Evolutionary conservation across 2,329 filamentous ascomycete genomes (phyloP), one percentile per base, ranked within the genome.

Genomic region (Botrytis medusae): DNA sequence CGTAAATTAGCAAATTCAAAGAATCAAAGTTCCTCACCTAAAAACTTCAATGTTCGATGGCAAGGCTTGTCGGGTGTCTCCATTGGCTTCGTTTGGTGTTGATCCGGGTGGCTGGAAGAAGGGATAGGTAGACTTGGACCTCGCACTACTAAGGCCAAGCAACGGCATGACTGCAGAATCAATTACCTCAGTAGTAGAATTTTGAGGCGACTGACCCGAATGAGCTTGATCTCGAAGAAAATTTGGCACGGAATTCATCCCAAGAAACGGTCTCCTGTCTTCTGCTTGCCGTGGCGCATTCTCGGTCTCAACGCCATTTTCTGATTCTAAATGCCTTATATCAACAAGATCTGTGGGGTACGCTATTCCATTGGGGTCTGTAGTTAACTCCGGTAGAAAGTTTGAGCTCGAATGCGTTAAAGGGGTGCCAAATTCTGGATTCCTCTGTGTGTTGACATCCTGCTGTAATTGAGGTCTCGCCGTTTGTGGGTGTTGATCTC

Each of bases 41-140:
- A 40, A 62, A 62, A 40, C 60, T 34, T 62, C 60, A 62, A 62
- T 62, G 22, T 42, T 62, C 18, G 60, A 62, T 62, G 60, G 60
- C 40, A 62, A 34, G 16, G 60, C 60, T 62, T 62, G 60, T 20
- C 9, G 60, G 37, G 40, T 62, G 40, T 62, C 18, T 62, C 34
- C 18, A 40, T 18, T 25, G 25, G 60, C 37, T 40, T 40, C 34
- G 29, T 59, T 59, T 62, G 60, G 20, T 62, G 34, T 40, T 62
- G 60, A 22, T 62, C 60, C 60, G 25, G 60, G 22, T 62, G 60
- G 34, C 37, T 62, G 34, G 37, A 40, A 40, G 18, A 62, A 62
- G 9, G 60, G 60, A 25, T 62, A 62, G 40, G 60, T 62, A 25
- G 34, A 62, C 34, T 62, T 62, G 25, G 60, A 62, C 34, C 60